Evolutionary conservation across 2,329 filamentous ascomycete species (phyloP).

Genomic region (Proliferodiscus dingleyae): DNA sequence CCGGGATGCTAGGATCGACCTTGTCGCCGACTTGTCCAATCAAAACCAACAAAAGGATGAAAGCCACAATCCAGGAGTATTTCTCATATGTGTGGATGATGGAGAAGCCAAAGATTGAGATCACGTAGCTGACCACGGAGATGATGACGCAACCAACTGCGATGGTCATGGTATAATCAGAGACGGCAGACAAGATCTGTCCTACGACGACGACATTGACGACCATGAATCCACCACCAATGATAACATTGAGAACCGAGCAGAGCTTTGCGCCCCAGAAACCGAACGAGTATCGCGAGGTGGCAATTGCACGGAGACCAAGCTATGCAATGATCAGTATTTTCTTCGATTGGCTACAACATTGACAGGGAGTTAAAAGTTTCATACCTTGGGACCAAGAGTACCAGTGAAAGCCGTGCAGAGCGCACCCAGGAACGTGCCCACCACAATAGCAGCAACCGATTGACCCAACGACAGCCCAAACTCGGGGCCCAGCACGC

Average conservation of each 20-base stretch:
- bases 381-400: conserved; percentile 36
- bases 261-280: conserved; percentile 46
- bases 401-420: conserved; percentile 38
- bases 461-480: conserved; percentile 41
- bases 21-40: conserved; percentile 42
- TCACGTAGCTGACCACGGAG: conserved; percentile 24
- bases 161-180: conserved; percentile 37
- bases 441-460: conserved; percentile 36
- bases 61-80: conserved; percentile 44
- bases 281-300: conserved; percentile 44
- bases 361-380: no score
- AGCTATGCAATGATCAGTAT: conserved; percentile 17
- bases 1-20: conserved; percentile 35
- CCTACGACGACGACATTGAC: conserved; percentile 44
- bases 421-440: conserved; percentile 37
- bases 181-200: conserved; percentile 29
- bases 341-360: not conserved
- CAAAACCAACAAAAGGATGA: conserved; percentile 44
- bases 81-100: conserved; percentile 44
- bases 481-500: conserved; percentile 44
- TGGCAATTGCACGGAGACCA: conserved; percentile 39
- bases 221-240: conserved; percentile 37
- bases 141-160: conserved; percentile 33
- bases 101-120: conserved; percentile 33
- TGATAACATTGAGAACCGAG: conserved; percentile 41